A percentile compares a stretch with the other conserved stretches of the same genome.
Evolutionary conservation across 169 alveolate genomes (phyloP).

Genomic region (Plasmodium adleri): DNA sequence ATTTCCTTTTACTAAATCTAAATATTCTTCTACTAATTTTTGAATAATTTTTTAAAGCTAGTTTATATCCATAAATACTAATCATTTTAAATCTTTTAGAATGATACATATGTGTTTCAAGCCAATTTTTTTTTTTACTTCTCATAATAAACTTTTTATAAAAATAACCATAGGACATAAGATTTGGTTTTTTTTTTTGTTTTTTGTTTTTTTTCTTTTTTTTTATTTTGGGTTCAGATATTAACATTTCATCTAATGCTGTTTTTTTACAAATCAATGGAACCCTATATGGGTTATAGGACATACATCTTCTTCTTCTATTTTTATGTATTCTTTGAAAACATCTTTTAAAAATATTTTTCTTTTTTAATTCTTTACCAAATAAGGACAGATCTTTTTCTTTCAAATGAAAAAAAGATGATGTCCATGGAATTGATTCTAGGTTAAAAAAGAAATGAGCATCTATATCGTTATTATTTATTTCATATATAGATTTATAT

Average conservation of each 20-base stretch:
- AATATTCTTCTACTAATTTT: conserved; percentile 88
- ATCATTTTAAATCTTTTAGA: conserved; percentile 94
- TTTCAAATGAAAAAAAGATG: conserved; percentile 55
- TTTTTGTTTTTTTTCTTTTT: conserved; percentile 75
- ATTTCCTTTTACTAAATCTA: conserved; percentile 82
- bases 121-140: conserved; percentile 88
- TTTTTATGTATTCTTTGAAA: conserved; percentile 92
- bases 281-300: conserved; percentile 94
- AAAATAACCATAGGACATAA: conserved; percentile 78
- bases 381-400: conserved; percentile 33
- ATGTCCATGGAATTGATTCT: conserved; percentile 42
- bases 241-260: conserved; percentile 83
- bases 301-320: conserved; percentile 95
- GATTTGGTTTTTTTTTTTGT: conserved; percentile 68
- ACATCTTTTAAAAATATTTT: conserved; percentile 82
- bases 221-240: conserved; percentile 82
- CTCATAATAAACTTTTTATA: conserved; percentile 81
- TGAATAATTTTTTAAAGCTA: conserved; percentile 87
- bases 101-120: conserved; percentile 94
- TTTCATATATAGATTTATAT: conserved; percentile 26
- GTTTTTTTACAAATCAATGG: conserved; percentile 89
- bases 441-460: conserved; percentile 13
- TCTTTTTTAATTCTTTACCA: conserved; percentile 57
- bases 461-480: neutral
- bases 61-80: conserved; percentile 90